Evolutionary conservation across 108 stramenopile genomes (phyloP).

Genomic region (Cyclostephanos invisitatus): DNA sequence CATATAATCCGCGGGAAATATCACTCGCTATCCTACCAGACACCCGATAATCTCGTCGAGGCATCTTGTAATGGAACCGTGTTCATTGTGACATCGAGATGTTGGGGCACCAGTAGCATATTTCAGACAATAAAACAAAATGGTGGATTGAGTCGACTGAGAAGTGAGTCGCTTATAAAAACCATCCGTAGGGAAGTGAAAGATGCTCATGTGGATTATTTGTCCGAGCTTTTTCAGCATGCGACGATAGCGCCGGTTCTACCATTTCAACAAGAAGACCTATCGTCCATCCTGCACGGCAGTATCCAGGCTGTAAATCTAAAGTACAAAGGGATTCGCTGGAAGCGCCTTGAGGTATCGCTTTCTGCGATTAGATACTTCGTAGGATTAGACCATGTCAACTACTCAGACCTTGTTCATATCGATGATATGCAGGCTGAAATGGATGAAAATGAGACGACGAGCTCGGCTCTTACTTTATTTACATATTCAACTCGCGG

Average conservation of each 20-base stretch:
- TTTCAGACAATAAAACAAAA: constrained; percentile 36
- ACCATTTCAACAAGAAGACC: constrained; percentile 42
- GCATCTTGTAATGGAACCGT: constrained; percentile 42
- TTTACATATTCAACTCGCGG: constrained; percentile 31
- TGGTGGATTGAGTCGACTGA: constrained; percentile 15
- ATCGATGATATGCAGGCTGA: not conserved
- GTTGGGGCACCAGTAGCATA: constrained; percentile 47
- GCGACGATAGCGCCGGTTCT: constrained; percentile 36
- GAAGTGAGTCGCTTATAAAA: constrained; percentile 22
- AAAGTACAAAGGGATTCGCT: constrained; percentile 19
- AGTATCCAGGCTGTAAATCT: constrained; percentile 24
- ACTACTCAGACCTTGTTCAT: constrained; percentile 36
- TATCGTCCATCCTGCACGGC: constrained; percentile 22
- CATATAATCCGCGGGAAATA: constrained; percentile 30
- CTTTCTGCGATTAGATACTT: constrained; percentile 22
- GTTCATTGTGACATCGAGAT: constrained; percentile 39
- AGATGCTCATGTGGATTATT: constrained; percentile 24
- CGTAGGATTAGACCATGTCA: constrained; percentile 32
- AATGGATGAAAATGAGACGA: not conserved
- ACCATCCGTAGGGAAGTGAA: constrained; percentile 28
- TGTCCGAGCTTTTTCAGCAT: constrained; percentile 21
- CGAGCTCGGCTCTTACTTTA: not conserved
- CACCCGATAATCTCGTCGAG: constrained; percentile 5
- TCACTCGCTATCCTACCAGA: constrained; percentile 18
- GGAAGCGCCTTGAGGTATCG: constrained; percentile 41